Percentiles rank a stretch among this genome's conserved stretches.
Evolutionary conservation across 495 filamentous ascomycete species (phyloP).

Genomic region (Penicillium canescens): DNA sequence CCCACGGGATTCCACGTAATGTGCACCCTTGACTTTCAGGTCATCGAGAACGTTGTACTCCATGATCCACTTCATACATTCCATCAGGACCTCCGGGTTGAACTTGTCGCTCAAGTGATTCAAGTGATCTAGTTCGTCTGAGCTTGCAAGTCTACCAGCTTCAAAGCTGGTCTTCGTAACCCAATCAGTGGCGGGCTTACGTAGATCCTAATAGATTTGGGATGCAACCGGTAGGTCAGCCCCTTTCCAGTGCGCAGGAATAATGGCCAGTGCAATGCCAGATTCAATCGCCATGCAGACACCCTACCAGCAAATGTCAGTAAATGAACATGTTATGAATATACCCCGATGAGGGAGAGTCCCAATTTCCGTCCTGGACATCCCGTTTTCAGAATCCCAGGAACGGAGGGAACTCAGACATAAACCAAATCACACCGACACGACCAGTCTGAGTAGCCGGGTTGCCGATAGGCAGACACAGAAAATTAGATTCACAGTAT

Average conservation of each 20-base stretch:
- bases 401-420: conserved; percentile 32
- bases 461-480: conserved; percentile 29
- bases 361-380: conserved; percentile 33
- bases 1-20: conserved; percentile 17
- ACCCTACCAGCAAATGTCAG: conserved; percentile 8
- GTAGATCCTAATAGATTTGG: conserved; percentile 29
- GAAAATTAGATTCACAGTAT: conserved; percentile 24
- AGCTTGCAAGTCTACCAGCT: conserved; percentile 30
- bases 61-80: conserved; percentile 37
- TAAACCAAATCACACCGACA: conserved; percentile 28
- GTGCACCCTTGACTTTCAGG: conserved; percentile 22
- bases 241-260: conserved; percentile 28
- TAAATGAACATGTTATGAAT: neutral
- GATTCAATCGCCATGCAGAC: conserved; percentile 36
- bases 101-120: conserved; percentile 21
- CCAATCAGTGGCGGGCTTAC: conserved; percentile 30
- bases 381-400: conserved; percentile 36
- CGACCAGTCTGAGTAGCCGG: conserved; percentile 24
- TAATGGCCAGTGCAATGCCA: conserved; percentile 28
- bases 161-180: conserved; percentile 32
- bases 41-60: conserved; percentile 34
- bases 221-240: conserved; percentile 24
- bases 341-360: conserved; percentile 32
- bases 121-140: conserved; percentile 22
- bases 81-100: conserved; percentile 20